phyloP scores from a whole-genome alignment of 805 yeast species.

The Lipomyces yamanashiensis region DNA sequence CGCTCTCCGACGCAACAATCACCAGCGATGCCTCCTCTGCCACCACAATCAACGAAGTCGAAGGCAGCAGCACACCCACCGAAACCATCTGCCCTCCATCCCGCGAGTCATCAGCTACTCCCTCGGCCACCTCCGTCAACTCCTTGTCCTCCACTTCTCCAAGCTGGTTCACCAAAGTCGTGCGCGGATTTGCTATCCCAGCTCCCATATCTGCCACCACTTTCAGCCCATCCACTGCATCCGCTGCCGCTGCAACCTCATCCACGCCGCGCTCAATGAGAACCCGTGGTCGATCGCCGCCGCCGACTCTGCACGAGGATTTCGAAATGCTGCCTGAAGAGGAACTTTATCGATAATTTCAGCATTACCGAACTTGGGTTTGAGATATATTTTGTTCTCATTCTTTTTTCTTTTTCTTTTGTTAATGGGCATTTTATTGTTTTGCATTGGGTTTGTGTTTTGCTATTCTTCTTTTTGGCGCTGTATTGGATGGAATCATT shows the following conservation, averaged over 20 bases:
- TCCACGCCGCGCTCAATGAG: neutral
- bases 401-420: neutral
- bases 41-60: neutral
- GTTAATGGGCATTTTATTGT: neutral
- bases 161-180: constrained; percentile 11
- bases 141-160: neutral
- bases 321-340: constrained; percentile 25
- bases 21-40: constrained; percentile 6
- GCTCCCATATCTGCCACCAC: neutral
- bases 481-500: no score
- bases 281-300: neutral
- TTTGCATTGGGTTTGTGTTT: no score
- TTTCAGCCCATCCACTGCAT: neutral
- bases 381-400: neutral
- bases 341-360: constrained; percentile 5
- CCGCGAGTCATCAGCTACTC: neutral
- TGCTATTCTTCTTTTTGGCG: no score
- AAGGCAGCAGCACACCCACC: neutral
- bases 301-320: neutral
- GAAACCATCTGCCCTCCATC: neutral
- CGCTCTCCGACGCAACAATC: neutral
- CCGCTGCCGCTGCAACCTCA: neutral
- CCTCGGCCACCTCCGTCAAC: neutral
- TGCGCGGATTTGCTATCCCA: neutral
- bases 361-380: neutral